phyloP scores from a whole-genome alignment of 257 asterid genomes.

The Linderniella brevidens region DNA sequence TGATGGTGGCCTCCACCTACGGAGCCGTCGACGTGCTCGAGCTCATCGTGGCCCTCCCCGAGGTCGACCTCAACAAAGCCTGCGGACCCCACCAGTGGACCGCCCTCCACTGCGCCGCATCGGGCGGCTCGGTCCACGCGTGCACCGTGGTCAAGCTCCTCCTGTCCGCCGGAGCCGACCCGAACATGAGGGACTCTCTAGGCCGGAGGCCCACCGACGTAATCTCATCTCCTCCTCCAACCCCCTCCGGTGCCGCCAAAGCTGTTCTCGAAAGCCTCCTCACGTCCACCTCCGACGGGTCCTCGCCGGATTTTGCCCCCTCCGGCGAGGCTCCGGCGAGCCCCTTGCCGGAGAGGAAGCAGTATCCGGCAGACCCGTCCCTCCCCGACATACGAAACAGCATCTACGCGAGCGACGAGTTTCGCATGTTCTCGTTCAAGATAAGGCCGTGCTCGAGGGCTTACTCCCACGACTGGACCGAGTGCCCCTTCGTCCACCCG shows the following conservation, averaged over 20 bases:
- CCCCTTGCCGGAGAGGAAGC: conserved; percentile 50
- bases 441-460: conserved; percentile 96
- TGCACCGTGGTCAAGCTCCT: conserved; percentile 44
- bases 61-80: conserved; percentile 59
- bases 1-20: conserved; percentile 89
- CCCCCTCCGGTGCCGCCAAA: no score
- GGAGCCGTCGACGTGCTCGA: conserved; percentile 72
- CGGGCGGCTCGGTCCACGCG: conserved; percentile 51
- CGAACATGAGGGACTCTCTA: conserved; percentile 47
- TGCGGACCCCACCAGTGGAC: conserved; percentile 70
- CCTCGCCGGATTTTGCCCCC: conserved; percentile 39
- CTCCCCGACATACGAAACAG: conserved; percentile 83
- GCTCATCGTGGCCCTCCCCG: conserved; percentile 66
- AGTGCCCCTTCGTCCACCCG: conserved; percentile 93
- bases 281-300: conserved; percentile 51
- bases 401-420: conserved; percentile 75
- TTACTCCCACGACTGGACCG: conserved; percentile 97
- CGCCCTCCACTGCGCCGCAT: conserved; percentile 93
- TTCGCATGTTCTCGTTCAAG: conserved; percentile 86
- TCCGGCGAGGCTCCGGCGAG: conserved; percentile 22
- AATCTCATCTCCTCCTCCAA: no score
- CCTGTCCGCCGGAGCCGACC: conserved; percentile 84
- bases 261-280: conserved; percentile 39
- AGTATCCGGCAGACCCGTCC: conserved; percentile 83
- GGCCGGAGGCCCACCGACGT: conserved; percentile 62